Conservation (phyloP, 495 filamentous ascomycete species). For the Penicillium chermesinum region DNA sequence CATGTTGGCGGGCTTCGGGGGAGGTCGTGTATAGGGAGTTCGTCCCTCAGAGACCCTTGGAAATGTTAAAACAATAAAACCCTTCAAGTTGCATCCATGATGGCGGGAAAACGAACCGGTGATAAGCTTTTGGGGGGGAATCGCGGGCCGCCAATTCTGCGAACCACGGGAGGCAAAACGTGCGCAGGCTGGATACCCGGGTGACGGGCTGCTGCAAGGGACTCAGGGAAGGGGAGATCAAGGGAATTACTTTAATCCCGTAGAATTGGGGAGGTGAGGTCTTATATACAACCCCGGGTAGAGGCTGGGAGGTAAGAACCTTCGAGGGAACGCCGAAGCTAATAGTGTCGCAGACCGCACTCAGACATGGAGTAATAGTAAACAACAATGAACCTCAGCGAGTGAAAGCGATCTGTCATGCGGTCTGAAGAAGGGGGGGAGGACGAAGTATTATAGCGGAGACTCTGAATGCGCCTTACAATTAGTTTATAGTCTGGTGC, state of each 20-base stretch:
- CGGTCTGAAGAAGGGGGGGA: conserved; percentile 6
- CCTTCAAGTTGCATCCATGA: no score
- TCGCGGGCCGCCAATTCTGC: conserved; percentile 24
- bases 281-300: conserved; percentile 8
- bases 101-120: conserved; percentile 16
- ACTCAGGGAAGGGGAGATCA: background rate
- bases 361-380: conserved; percentile 1
- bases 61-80: background rate
- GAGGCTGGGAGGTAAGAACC: no score
- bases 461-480: conserved; percentile 12
- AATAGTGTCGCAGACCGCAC: conserved; percentile 12
- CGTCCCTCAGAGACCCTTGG: no score
- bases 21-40: conserved; percentile 16
- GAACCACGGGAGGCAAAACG: conserved; percentile 22
- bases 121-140: conserved; percentile 22
- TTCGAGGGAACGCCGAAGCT: background rate
- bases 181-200: conserved; percentile 10
- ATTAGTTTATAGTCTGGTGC: conserved; percentile 8
- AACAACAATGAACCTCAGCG: background rate
- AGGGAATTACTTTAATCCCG: no score
- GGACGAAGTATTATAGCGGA: conserved; percentile 27
- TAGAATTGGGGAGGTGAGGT: background rate
- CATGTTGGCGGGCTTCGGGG: conserved; percentile 23
- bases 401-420: conserved; percentile 7
- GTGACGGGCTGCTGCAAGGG: conserved; percentile 14